These are phyloP conservation scores for Scenedesmus sp. DNA, from an alignment of 163 green algal species.

Conservation along the genomic window DNA sequence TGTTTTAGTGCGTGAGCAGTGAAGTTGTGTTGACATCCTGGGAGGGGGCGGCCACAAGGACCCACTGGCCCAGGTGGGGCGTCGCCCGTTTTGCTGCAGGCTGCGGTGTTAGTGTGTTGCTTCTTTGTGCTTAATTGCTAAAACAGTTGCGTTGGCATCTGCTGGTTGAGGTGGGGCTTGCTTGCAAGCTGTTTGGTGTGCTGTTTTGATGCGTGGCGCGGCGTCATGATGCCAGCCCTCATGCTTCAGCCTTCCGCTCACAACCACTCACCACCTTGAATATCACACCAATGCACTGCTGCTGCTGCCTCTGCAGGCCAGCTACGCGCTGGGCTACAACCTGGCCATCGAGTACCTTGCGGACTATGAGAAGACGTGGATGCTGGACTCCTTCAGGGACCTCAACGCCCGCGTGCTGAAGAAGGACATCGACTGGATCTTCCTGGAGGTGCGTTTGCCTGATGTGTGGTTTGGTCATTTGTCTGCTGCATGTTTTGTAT, in stretches of 20 bases:
- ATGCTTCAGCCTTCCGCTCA: too few relatives aligned
- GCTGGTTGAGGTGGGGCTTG: too few relatives aligned
- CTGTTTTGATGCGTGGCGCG: too few relatives aligned
- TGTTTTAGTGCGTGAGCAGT: too few relatives aligned
- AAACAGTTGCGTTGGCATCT: too few relatives aligned
- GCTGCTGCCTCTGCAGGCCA: conserved; percentile 45
- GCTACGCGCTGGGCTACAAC: conserved; percentile 94
- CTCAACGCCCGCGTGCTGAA: conserved; percentile 79
- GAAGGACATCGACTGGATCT: conserved; percentile 86
- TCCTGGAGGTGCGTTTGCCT: conserved; percentile 82
- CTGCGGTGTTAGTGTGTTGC: neutral
- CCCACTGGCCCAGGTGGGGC: conserved; percentile 68
- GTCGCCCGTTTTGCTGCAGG: neutral
- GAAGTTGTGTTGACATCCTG: neutral
- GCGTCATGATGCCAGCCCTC: too few relatives aligned
- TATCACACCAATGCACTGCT: neutral
- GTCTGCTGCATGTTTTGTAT: too few relatives aligned
- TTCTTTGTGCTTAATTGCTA: too few relatives aligned
- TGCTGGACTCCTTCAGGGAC: conserved; percentile 89
- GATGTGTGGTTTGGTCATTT: neutral
- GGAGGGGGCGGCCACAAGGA: conserved; percentile 49
- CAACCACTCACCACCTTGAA: too few relatives aligned
- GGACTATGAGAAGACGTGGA: conserved; percentile 96
- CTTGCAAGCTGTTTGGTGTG: too few relatives aligned
- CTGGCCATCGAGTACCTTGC: conserved; percentile 95